Evolutionary conservation across 768 basidiomycete genomes (phyloP).

Genomic region (Lepiota brunneoincarnata): DNA sequence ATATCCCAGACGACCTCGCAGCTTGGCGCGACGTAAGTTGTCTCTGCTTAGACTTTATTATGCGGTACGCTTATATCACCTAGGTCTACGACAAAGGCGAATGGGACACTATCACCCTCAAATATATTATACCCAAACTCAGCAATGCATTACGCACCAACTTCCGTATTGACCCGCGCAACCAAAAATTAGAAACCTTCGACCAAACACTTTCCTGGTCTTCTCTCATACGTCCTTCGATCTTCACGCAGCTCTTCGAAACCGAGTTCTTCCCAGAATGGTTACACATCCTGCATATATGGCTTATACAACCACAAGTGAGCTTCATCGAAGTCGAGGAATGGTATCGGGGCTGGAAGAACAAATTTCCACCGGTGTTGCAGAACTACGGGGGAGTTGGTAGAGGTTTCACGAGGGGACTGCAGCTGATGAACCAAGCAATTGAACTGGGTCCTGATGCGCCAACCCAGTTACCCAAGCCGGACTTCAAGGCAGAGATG

Average conservation of each 20-base stretch:
- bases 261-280: constrained; percentile 96
- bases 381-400: constrained; percentile 62
- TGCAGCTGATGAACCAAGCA: constrained; percentile 94
- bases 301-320: constrained; percentile 87
- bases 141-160: constrained; percentile 78
- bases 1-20: constrained; percentile 69
- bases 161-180: constrained; percentile 87
- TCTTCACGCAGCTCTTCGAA: constrained; percentile 84
- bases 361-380: constrained; percentile 68
- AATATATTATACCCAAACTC: constrained; percentile 90
- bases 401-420: constrained; percentile 81
- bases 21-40: constrained; percentile 79
- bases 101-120: constrained; percentile 90
- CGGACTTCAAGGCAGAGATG: constrained; percentile 57
- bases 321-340: constrained; percentile 91
- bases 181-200: constrained; percentile 85
- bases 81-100: constrained; percentile 77
- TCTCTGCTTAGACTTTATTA: background rate
- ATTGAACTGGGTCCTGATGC: constrained; percentile 83
- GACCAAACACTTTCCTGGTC: constrained; percentile 77
- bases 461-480: constrained; percentile 60
- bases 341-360: constrained; percentile 94
- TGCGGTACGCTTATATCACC: background rate
- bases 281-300: constrained; percentile 86
- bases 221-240: constrained; percentile 64